Percentiles rank a stretch among this genome's conserved stretches.
These are phyloP conservation scores for Trypanosoma grayi DNA, from an alignment of 208 protist species.

Conservation along the genomic window DNA sequence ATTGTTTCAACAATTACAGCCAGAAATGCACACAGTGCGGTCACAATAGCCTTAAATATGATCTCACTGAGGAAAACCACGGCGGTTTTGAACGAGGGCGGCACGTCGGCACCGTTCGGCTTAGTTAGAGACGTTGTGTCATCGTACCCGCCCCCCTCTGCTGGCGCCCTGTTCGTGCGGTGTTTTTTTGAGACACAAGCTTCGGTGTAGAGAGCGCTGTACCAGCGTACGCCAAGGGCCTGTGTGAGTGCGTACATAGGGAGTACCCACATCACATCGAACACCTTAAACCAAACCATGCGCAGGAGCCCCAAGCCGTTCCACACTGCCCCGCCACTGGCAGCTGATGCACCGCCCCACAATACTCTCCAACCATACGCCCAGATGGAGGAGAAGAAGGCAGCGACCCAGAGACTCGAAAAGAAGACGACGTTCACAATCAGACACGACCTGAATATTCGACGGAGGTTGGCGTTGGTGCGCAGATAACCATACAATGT, in stretches of 20 bases:
- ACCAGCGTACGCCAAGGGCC: slow-evolving; percentile 29
- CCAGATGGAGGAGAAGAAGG: slow-evolving; percentile 18
- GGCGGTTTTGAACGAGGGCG: slow-evolving; percentile 6
- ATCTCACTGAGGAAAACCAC: slow-evolving; percentile 38
- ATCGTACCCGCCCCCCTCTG: not conserved
- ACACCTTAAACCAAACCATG: slow-evolving; percentile 24
- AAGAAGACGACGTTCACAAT: slow-evolving; percentile 24
- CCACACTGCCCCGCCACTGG: not conserved
- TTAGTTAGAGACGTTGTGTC: not conserved
- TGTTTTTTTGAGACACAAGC: slow-evolving; percentile 19
- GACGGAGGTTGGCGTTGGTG: slow-evolving; percentile 8
- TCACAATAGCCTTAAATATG: slow-evolving; percentile 56
- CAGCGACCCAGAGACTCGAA: slow-evolving; percentile 22
- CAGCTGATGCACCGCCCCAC: not conserved
- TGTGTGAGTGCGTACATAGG: slow-evolving; percentile 29
- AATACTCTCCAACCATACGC: not conserved
- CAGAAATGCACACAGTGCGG: slow-evolving; percentile 42
- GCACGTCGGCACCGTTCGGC: not conserved
- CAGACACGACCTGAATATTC: slow-evolving; percentile 13
- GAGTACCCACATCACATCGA: slow-evolving; percentile 31
- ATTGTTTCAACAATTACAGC: slow-evolving; percentile 12
- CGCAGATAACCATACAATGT: slow-evolving; percentile 20
- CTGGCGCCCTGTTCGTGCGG: not conserved
- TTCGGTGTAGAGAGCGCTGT: slow-evolving; percentile 22
- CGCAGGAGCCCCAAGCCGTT: not conserved